These are phyloP conservation scores for Colletotrichum agaves DNA, from an alignment of 2,329 filamentous ascomycete species.

Conservation along the genomic window DNA sequence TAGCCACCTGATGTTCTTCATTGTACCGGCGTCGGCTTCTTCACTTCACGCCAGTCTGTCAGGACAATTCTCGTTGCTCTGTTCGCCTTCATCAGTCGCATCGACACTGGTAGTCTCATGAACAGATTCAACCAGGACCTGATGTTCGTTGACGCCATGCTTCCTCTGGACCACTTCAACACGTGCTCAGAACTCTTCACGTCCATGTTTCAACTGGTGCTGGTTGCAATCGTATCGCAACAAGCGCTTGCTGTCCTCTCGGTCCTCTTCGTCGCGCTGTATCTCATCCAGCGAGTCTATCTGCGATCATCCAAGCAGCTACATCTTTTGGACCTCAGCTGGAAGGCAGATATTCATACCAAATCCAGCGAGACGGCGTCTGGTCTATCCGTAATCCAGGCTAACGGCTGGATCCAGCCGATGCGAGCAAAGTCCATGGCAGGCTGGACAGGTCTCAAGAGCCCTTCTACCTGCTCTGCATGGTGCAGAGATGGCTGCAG, in stretches of 20 bases:
- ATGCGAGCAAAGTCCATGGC: constrained; percentile 45
- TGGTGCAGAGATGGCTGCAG: constrained; percentile 48
- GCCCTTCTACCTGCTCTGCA: constrained; percentile 47
- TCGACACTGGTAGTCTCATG: background rate
- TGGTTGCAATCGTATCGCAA: background rate
- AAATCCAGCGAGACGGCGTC: constrained; percentile 66
- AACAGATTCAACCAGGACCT: background rate
- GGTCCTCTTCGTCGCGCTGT: constrained; percentile 51
- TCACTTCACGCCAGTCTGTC: background rate
- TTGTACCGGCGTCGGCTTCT: background rate
- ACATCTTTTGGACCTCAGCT: constrained; percentile 69
- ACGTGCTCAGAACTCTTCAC: background rate
- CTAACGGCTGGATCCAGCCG: constrained; percentile 58
- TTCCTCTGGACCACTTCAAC: background rate
- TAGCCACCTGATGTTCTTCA: background rate
- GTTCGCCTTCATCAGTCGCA: background rate
- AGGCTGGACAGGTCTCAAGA: constrained; percentile 45
- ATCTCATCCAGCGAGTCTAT: constrained; percentile 65
- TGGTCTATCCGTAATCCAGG: constrained; percentile 65
- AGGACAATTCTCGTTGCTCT: background rate
- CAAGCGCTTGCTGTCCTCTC: background rate
- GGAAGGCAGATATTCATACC: constrained; percentile 66
- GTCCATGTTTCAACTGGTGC: background rate
- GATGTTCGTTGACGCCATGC: background rate
- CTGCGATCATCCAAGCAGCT: constrained; percentile 69